Percentiles rank a stretch among this genome's conserved stretches.
Conservation (phyloP, 139 green algal species). For the Penium margaritaceum region DNA sequence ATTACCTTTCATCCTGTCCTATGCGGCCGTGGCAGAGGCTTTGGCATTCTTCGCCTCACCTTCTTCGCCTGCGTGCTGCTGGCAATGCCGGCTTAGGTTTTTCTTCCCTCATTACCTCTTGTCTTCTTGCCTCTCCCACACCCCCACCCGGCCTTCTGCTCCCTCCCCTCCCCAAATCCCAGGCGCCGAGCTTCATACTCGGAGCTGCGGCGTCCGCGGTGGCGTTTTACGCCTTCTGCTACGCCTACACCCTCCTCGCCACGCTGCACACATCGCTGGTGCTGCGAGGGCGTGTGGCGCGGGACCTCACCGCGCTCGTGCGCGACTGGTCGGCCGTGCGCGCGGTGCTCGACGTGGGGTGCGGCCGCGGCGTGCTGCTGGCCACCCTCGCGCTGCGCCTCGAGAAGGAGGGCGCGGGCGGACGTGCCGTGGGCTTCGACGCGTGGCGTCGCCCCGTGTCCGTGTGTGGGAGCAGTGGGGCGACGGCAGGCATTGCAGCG, state of each 20-base stretch:
- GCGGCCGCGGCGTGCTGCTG: conserved; percentile 29
- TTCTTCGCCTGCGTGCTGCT: too few species aligned
- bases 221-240: neutral
- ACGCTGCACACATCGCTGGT: conserved; percentile 10
- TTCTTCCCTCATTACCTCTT: too few species aligned
- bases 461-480: neutral
- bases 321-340: conserved; percentile 18
- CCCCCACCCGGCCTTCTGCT: too few species aligned
- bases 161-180: neutral
- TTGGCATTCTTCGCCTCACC: too few species aligned
- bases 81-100: too few species aligned
- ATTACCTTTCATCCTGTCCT: too few species aligned
- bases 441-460: too few species aligned
- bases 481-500: neutral
- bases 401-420: conserved; percentile 3
- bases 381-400: conserved; percentile 18
- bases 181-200: neutral
- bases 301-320: conserved; percentile 4
- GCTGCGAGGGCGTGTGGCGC: conserved; percentile 9
- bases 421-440: conserved; percentile 14
- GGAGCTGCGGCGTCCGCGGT: neutral
- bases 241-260: neutral
- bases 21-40: too few species aligned
- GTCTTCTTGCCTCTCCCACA: neutral
- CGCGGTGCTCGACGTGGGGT: conserved; percentile 35